These are phyloP conservation scores for Chiua virens DNA, from an alignment of 768 basidiomycete species.

Conservation along the genomic window DNA sequence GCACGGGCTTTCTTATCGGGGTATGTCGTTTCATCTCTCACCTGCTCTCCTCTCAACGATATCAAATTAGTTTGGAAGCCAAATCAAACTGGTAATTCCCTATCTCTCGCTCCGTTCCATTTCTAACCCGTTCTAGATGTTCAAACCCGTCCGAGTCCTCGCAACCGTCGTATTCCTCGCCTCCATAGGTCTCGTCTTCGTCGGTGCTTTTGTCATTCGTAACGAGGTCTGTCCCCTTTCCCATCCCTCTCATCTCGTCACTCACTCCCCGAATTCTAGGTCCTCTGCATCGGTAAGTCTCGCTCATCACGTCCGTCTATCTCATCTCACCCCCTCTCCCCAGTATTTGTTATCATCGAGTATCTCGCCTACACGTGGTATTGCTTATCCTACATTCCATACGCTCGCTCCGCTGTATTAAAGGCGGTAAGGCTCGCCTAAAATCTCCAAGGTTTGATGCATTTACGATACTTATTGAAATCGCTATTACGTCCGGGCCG, in stretches of 20 bases:
- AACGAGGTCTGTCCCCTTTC: constrained; percentile 53
- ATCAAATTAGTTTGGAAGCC: constrained; percentile 62
- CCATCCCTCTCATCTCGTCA: neutral
- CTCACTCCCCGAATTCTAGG: constrained; percentile 32
- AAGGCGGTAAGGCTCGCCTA: constrained; percentile 55
- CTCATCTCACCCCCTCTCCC: neutral
- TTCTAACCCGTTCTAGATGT: constrained; percentile 61
- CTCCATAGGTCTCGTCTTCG: constrained; percentile 79
- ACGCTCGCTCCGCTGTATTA: constrained; percentile 73
- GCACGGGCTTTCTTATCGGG: constrained; percentile 90
- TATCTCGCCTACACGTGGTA: constrained; percentile 94
- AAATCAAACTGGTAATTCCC: constrained; percentile 69
- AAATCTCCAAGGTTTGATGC: neutral
- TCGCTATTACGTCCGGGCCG: neutral
- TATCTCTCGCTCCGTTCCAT: neutral
- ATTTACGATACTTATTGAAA: constrained; percentile 8
- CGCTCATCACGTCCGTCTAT: neutral
- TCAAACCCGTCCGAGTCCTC: constrained; percentile 86
- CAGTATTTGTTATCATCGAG: constrained; percentile 90
- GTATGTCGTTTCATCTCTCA: constrained; percentile 45
- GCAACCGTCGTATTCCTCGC: constrained; percentile 79
- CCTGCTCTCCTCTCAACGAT: constrained; percentile 1
- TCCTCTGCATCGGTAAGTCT: constrained; percentile 63
- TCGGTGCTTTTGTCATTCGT: constrained; percentile 76
- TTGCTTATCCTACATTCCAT: constrained; percentile 85